Base-by-base conservation (phyloP, 2,329 filamentous ascomycete species). In the Fonsecaea pedrosoi region DNA sequence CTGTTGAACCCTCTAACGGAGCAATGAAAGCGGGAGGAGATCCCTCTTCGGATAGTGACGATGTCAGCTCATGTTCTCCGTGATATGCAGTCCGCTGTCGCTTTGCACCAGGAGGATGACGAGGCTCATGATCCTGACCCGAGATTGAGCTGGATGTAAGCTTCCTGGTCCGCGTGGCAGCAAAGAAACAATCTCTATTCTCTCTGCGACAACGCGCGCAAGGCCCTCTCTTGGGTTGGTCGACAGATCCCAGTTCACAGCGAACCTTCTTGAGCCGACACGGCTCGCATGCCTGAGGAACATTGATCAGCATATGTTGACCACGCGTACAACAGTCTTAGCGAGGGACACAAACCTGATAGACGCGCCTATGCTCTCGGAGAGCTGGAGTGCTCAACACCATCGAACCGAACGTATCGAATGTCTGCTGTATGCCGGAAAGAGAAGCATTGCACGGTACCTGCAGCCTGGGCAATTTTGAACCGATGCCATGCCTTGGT, bases 291-390 rank as follows among this genome's bases (percentile, higher is more conserved):
- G 53, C 53, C 30, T 55, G 10, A 32, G 53, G 53, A 35, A 10
- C 53, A 2, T 55, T 55, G 53, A 30, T 55, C 53, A 55, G 53
- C 32, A 21, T 30, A 37, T 21, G 30, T 18, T 37, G 7, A 8
- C 53, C 30, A 55, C n/a, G 25, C n/a, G n/a, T 12, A 55, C 53
- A 13, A 55, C 53, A 55, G 53, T 35, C 35, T 21, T 35, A 55
- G 53, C 53, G n/a, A n/a, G 30, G 18, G 30, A 6, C 6, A 32
- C 53, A 55, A 18, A 55, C 53, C 53, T 55, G 30, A 37, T 55
- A 55, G 53, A 55, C 53, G 35, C 53, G 53, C 32, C 53, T 55
- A 55, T 55, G 53, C 53, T 55, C 53, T n/a, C 53, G 53, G n/a
- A 13, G n/a, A 35, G 53, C 53, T 55, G 53, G 53, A 55, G 53